Evolutionary conservation across 495 filamentous ascomycete species (phyloP), one percentile per base, ranked within the genome.

Genomic region (Pyronema omphalodes): DNA sequence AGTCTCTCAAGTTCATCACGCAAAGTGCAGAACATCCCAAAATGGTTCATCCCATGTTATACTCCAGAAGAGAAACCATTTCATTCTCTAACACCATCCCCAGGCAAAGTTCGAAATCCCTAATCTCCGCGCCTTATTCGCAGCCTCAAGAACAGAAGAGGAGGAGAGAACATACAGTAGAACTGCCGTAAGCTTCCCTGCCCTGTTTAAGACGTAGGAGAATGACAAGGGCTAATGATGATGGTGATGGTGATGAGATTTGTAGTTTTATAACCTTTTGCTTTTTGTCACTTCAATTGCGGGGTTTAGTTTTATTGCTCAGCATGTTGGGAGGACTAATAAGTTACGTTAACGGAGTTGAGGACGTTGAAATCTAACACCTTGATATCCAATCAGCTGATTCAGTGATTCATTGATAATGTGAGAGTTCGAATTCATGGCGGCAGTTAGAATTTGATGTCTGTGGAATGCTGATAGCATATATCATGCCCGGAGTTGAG

Each of bases 121-220:
- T 41, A 98, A 98, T 67, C 76, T 98, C 37, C 82, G 91, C 44
- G 88, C 91, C 23, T 80, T 98, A 51, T 96, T 98, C 68, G 93
- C 95, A 50, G 88, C 94, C 70, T 87, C 93, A 9, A 75, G 91
- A 51, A 86, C 86, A 3, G 93, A 96, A 58, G 81, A 83, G 52
- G 91, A 98, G 66, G 91, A 98, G 68, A 84, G 88, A 67, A 84
- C 84, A 48, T 89, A 95, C 61, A 96, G 93, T 5, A 75, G 91
- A 55, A 93, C 79, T 66, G 91, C 91, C 40, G 91, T 96, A 71
- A 61, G 83, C 70, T 53, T 37, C 19, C 18, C 57, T 29, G 18
- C 33, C 43, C 19, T 37, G 49, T 40, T 44, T 18, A 46, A 1
- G 6, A 17, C 39, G 12, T n/a, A 3, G 17, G 39, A 12, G 39